Conservation (phyloP, 345 rosid genomes). For the Physaria fendleri region DNA sequence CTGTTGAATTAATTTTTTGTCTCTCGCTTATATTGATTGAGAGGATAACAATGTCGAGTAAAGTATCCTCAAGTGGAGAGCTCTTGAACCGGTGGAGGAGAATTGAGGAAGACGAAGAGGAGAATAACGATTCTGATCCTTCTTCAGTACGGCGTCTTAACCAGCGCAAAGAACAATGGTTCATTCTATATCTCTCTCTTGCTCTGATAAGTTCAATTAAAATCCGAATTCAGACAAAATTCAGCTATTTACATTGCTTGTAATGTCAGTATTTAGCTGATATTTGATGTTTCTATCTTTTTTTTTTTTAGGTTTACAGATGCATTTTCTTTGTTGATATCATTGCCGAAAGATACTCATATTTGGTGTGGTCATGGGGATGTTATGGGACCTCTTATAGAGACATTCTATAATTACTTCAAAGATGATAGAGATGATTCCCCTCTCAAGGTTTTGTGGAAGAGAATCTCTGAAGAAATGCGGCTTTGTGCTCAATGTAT, state of each 20-base stretch:
- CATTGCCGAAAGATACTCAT: constrained; percentile 61
- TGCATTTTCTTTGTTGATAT: constrained; percentile 62
- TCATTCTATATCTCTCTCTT: background rate
- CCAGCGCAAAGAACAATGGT: constrained; percentile 82
- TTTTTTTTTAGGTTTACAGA: constrained; percentile 77
- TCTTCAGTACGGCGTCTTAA: constrained; percentile 40
- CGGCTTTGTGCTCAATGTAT: constrained; percentile 68
- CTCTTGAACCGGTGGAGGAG: constrained; percentile 65
- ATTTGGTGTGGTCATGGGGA: constrained; percentile 83
- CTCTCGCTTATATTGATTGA: background rate
- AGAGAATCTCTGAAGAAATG: constrained; percentile 70
- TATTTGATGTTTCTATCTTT: background rate
- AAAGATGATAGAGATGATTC: constrained; percentile 64
- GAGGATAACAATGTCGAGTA: constrained; percentile 37
- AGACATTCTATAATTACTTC: constrained; percentile 80
- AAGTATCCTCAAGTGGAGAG: constrained; percentile 36
- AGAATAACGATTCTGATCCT: constrained; percentile 42
- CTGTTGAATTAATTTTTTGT: background rate
- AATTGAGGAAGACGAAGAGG: constrained; percentile 76
- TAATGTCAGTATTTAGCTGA: background rate
- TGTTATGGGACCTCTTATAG: constrained; percentile 84
- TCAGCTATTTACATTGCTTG: background rate
- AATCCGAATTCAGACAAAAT: background rate
- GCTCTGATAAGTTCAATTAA: constrained; percentile 6
- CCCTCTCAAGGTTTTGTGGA: constrained; percentile 79